Evolutionary conservation across 768 basidiomycete genomes (phyloP), one percentile per base, ranked within the genome.

Genomic region (Cyclocybe cylindracea): DNA sequence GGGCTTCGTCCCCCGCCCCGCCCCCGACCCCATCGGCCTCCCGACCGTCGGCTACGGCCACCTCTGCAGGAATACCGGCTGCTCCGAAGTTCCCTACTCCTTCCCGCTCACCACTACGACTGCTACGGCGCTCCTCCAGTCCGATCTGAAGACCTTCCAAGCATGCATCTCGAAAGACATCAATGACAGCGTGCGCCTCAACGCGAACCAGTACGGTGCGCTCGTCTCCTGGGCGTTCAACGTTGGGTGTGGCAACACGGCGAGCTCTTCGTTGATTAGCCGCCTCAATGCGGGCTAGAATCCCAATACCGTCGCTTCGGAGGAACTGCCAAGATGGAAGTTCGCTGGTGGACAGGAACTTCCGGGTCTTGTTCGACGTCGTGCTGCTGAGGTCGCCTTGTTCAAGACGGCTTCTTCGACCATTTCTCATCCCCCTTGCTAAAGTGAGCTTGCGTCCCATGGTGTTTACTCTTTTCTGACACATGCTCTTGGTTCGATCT

Each of bases 11-110:
- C 24, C 67, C 14, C 53, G 56, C 19, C 70, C 70, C 19, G 60
- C 61, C 14, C 70, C 70, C 9, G 70, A 72, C 54, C 70, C 70
- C 39, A 66, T 70, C 18, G 69, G 67, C 24, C 61, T 72, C 35
- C 70, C 70, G 9, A 72, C 69, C 31, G 71, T 70, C 44, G 71
- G 71, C 18, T 72, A 65, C 54, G 69, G 70, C 10, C 70, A 72
- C 49, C 62, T 66, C 31, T 72, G 70, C 58, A 42, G 62, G 40
- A 62, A 50, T 18, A 59, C 50, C 10, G 61, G 63, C 31, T 72
- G 71, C 55, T 47, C 59, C 35, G 70, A 72, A 52, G 69, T 70
- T 4, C 63, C 69, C 10, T 70, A 64, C 55, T 44, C 60, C 24
- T 71, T 71, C 65, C 69, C 71, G 1, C 61, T 72, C 40, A 68